phyloP scores from a whole-genome alignment of 306 rosid species.

The Medicago truncatula region MtrunA17r5.0-ANR NC_053042.1:55301501-55302000 shows the following conservation, averaged over 20 bases:
- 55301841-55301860: constrained; percentile 28
- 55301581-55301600: not conserved
- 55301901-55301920: constrained; percentile 14
- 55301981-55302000: not conserved
- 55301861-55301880: constrained; percentile 46
- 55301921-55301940: constrained; percentile 15
- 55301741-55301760: constrained; percentile 33
- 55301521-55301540: not conserved
- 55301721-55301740: constrained; percentile 15
- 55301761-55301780: constrained; percentile 2
- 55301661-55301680: constrained; percentile 34
- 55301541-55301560: constrained; percentile 14
- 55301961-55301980: not conserved
- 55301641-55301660: constrained; percentile 43
- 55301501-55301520: not conserved
- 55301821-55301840: constrained; percentile 38
- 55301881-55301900: constrained; percentile 29
- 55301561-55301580: constrained; percentile 7
- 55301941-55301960: not conserved
- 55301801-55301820: constrained; percentile 23
- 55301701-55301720: constrained; percentile 40
- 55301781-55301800: constrained; percentile 44
- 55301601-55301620: constrained; percentile 41
- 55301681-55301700: constrained; percentile 32
- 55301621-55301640: constrained; percentile 27